These are phyloP conservation scores for Hyaloscypha bicolor DNA, from an alignment of 495 filamentous ascomycete species.

Conservation along the genomic window DNA sequence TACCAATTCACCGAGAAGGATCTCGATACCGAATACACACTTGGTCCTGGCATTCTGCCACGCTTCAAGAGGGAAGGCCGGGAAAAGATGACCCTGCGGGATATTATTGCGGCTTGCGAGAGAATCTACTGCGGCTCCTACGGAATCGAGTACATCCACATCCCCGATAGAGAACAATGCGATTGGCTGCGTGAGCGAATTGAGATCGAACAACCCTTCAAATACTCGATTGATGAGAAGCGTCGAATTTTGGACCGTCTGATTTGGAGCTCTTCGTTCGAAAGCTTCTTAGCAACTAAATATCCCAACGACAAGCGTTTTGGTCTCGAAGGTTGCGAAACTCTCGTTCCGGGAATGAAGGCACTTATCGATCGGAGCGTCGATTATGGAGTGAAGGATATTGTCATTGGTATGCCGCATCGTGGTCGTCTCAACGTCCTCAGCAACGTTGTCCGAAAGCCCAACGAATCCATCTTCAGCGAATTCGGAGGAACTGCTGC, in stretches of 20 bases:
- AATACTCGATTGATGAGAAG: slow-evolving; percentile 96
- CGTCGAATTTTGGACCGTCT: slow-evolving; percentile 94
- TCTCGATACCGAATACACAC: slow-evolving; percentile 85
- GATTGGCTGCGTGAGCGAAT: slow-evolving; percentile 96
- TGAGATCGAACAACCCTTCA: slow-evolving; percentile 91
- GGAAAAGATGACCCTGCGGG: slow-evolving; percentile 94
- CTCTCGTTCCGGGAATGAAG: slow-evolving; percentile 98
- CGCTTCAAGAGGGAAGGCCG: slow-evolving; percentile 85
- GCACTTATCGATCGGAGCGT: slow-evolving; percentile 97
- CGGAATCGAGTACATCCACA: slow-evolving; percentile 98
- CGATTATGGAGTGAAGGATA: slow-evolving; percentile 97
- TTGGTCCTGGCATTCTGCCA: slow-evolving; percentile 94
- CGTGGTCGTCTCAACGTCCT: slow-evolving; percentile 97
- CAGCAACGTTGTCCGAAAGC: slow-evolving; percentile 97
- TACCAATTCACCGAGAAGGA: slow-evolving; percentile 96
- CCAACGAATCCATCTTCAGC: slow-evolving; percentile 99
- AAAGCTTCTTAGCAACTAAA: slow-evolving; percentile 90
- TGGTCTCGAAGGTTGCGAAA: slow-evolving; percentile 95
- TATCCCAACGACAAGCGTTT: slow-evolving; percentile 99
- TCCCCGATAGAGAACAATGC: slow-evolving; percentile 94
- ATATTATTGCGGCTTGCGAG: slow-evolving; percentile 93
- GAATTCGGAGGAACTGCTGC: slow-evolving; percentile 92
- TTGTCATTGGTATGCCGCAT: slow-evolving; percentile 99
- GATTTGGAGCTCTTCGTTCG: slow-evolving; percentile 98
- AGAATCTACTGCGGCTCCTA: slow-evolving; percentile 95